These are phyloP conservation scores for Lentinula guzmanii DNA, from an alignment of 768 basidiomycete genomes.

Conservation along the genomic window DNA sequence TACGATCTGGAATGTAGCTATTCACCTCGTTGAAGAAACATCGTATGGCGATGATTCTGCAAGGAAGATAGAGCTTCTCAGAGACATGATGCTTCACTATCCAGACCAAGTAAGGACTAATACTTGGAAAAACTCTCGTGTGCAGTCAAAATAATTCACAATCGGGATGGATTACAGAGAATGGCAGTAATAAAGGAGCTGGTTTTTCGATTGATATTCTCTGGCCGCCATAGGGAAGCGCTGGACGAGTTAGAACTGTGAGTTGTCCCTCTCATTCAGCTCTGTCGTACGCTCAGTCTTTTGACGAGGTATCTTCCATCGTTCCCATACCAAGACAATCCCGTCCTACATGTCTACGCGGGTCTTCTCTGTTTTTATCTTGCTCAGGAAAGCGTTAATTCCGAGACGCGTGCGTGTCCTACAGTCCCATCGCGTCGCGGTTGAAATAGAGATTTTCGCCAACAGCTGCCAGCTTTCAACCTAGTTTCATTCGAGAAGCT, in stretches of 20 bases:
- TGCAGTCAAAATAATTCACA: neutral
- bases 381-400: slow-evolving; percentile 31
- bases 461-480: slow-evolving; percentile 20
- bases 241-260: slow-evolving; percentile 85
- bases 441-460: neutral
- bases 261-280: slow-evolving; percentile 15
- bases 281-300: neutral
- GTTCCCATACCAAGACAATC: slow-evolving; percentile 81
- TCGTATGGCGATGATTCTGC: slow-evolving; percentile 20
- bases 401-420: neutral
- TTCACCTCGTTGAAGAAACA: slow-evolving; percentile 42
- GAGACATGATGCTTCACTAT: slow-evolving; percentile 64
- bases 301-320: slow-evolving; percentile 71
- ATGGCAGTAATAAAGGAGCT: slow-evolving; percentile 74
- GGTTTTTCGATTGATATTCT: slow-evolving; percentile 56
- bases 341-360: slow-evolving; percentile 76
- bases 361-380: slow-evolving; percentile 66
- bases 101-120: slow-evolving; percentile 51
- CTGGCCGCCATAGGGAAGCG: slow-evolving; percentile 58
- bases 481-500: slow-evolving; percentile 42
- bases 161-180: slow-evolving; percentile 38
- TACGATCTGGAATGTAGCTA: slow-evolving; percentile 62
- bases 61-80: slow-evolving; percentile 52
- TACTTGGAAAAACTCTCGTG: neutral
- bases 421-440: neutral